These are phyloP conservation scores for Trametes pubescens DNA, from an alignment of 1,284 basidiomycete species.

Conservation along the genomic window DNA sequence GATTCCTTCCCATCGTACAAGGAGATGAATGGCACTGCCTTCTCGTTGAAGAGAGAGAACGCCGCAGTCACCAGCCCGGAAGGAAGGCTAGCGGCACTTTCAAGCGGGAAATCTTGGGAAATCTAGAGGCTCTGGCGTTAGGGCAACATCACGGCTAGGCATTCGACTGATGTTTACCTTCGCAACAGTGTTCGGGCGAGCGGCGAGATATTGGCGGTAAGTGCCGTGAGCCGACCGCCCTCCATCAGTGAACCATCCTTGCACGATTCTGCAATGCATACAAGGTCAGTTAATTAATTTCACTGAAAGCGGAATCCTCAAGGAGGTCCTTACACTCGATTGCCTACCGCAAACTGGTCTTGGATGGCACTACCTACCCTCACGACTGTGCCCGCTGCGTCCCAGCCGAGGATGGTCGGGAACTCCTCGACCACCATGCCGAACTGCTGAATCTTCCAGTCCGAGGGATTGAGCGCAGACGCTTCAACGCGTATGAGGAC, in stretches of 20 bases:
- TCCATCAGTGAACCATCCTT: constrained; percentile 32
- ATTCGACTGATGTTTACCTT: background rate
- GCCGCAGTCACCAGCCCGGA: constrained; percentile 33
- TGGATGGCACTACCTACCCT: constrained; percentile 52
- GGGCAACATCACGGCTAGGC: constrained; percentile 21
- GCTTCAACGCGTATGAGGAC: constrained; percentile 43
- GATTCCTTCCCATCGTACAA: background rate
- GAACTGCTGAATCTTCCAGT: constrained; percentile 47
- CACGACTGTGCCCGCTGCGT: constrained; percentile 56
- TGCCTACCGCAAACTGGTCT: constrained; percentile 51
- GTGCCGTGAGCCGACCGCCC: constrained; percentile 39
- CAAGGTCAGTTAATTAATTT: constrained; percentile 29
- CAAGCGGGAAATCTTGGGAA: constrained; percentile 33
- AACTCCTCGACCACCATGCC: constrained; percentile 38
- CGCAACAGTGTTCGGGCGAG: background rate
- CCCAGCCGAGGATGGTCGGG: constrained; percentile 52
- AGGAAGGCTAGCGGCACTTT: constrained; percentile 34
- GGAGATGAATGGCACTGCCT: background rate
- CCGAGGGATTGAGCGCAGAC: constrained; percentile 44
- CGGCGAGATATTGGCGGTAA: constrained; percentile 46
- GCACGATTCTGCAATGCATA: constrained; percentile 49
- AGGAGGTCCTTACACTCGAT: constrained; percentile 49
- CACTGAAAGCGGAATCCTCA: constrained; percentile 37
- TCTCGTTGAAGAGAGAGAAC: constrained; percentile 25
- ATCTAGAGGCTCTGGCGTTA: constrained; percentile 13